Percentiles rank a stretch among this genome's conserved stretches.
phyloP scores from a whole-genome alignment of 78 protist genomes.

The Dictyostelium brefeldianum region DNA sequence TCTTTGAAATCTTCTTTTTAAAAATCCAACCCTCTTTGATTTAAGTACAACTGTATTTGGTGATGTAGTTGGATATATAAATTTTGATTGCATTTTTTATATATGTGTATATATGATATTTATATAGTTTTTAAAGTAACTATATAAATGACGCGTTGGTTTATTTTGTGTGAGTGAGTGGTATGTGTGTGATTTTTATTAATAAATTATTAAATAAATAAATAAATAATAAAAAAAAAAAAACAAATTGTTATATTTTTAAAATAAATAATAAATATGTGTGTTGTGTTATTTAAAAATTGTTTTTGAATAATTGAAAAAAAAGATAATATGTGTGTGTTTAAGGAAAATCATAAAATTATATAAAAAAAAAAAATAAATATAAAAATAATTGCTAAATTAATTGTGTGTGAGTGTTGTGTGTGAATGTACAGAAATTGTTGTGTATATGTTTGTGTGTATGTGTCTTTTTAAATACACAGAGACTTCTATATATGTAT shows the following conservation, averaged over 20 bases:
- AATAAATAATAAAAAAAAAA: too few species aligned
- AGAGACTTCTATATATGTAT: too few species aligned
- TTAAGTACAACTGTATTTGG: slow-evolving; percentile 21
- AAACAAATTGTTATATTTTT: too few species aligned
- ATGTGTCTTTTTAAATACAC: background rate
- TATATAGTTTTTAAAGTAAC: background rate
- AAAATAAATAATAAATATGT: too few species aligned
- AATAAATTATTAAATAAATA: too few species aligned
- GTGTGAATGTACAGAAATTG: background rate
- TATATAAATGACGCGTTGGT: background rate
- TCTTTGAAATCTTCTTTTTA: slow-evolving; percentile 32
- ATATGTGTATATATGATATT: background rate
- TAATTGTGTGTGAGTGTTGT: background rate
- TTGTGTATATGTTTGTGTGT: background rate
- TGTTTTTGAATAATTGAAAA: slow-evolving; percentile 7
- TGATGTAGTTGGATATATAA: slow-evolving; percentile 46
- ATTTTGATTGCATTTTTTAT: slow-evolving; percentile 46
- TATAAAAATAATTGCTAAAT: background rate
- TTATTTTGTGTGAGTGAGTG: background rate
- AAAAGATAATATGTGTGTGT: background rate
- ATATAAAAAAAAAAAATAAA: background rate
- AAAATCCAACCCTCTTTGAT: slow-evolving; percentile 44
- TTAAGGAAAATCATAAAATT: background rate
- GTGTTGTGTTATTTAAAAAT: background rate
- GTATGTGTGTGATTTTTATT: too few species aligned